A percentile compares a stretch with the other conserved stretches of the same genome.
Conservation (phyloP, 1,139 yeast genomes). For the Geotrichum histeridarum region DNA sequence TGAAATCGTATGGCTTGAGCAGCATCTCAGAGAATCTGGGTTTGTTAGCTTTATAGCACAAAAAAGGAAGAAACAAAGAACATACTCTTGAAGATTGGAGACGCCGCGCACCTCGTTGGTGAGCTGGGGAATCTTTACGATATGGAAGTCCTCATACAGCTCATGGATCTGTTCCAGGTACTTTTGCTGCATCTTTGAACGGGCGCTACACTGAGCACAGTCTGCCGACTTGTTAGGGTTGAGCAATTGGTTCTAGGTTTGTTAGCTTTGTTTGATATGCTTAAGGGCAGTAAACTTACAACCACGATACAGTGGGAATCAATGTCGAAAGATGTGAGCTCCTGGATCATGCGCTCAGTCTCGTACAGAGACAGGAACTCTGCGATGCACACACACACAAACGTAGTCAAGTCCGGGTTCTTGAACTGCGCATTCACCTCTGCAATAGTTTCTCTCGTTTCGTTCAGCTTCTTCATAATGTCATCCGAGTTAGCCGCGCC, state of each 20-base stretch:
- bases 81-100: slow-evolving; percentile 64
- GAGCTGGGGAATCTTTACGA: slow-evolving; percentile 89
- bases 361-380: slow-evolving; percentile 93
- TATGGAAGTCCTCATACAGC: slow-evolving; percentile 88
- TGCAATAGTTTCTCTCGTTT: slow-evolving; percentile 73
- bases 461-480: slow-evolving; percentile 73
- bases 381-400: slow-evolving; percentile 94
- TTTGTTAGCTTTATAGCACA: neutral
- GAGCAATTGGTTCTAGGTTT: slow-evolving; percentile 61
- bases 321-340: slow-evolving; percentile 86
- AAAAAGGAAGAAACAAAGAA: slow-evolving; percentile 40
- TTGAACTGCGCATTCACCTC: slow-evolving; percentile 94
- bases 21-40: slow-evolving; percentile 34
- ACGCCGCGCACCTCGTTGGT: slow-evolving; percentile 93
- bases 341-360: slow-evolving; percentile 96
- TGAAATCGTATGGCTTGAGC: slow-evolving; percentile 29
- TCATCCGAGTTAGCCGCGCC: slow-evolving; percentile 58
- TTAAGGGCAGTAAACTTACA: neutral
- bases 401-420: slow-evolving; percentile 91
- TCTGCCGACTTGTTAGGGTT: slow-evolving; percentile 61
- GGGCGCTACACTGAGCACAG: slow-evolving; percentile 85
- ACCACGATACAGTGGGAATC: slow-evolving; percentile 95
- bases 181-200: slow-evolving; percentile 95
- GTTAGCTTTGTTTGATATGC: too few relatives aligned
- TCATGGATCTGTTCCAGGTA: slow-evolving; percentile 92